Evolutionary conservation across 2,329 filamentous ascomycete genomes (phyloP).

Genomic region (Aureobasidium pullulans): DNA sequence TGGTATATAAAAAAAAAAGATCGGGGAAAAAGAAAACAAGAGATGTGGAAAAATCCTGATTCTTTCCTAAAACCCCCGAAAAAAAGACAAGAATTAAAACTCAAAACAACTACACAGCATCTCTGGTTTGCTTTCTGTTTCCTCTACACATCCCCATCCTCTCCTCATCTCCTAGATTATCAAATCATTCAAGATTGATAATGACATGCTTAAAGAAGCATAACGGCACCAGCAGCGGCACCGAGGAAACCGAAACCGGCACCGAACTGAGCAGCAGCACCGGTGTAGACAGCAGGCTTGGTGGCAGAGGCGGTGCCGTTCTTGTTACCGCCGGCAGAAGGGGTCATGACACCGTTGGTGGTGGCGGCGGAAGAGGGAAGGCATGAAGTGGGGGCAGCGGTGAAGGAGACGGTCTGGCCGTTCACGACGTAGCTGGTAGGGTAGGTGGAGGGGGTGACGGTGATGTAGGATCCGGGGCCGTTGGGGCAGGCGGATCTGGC

Average conservation of each 20-base stretch:
- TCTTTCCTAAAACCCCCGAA: too few species aligned
- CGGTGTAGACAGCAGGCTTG: neutral
- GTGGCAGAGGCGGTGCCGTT: constrained; percentile 7
- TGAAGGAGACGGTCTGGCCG: constrained; percentile 17
- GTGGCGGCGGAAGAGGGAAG: neutral
- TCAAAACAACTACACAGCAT: too few species aligned
- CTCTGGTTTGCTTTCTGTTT: too few species aligned
- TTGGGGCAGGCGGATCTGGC: neutral
- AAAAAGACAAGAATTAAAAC: too few species aligned
- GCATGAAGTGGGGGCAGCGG: constrained; percentile 3
- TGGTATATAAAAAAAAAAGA: too few species aligned
- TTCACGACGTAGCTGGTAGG: neutral
- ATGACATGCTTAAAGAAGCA: constrained; percentile 1
- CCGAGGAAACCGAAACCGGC: constrained; percentile 4
- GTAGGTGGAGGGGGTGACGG: constrained; percentile 10
- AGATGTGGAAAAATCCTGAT: too few species aligned
- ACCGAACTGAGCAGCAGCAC: neutral
- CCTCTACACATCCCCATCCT: too few species aligned
- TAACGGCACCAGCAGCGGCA: constrained; percentile 3
- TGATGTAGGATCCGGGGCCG: neutral
- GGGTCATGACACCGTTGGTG: neutral
- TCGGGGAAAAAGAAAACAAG: too few species aligned
- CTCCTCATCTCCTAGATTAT: neutral
- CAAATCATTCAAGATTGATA: neutral
- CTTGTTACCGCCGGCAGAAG: neutral